phyloP scores from a whole-genome alignment of 768 basidiomycete species.

The Crepidotus variabilis region DNA sequence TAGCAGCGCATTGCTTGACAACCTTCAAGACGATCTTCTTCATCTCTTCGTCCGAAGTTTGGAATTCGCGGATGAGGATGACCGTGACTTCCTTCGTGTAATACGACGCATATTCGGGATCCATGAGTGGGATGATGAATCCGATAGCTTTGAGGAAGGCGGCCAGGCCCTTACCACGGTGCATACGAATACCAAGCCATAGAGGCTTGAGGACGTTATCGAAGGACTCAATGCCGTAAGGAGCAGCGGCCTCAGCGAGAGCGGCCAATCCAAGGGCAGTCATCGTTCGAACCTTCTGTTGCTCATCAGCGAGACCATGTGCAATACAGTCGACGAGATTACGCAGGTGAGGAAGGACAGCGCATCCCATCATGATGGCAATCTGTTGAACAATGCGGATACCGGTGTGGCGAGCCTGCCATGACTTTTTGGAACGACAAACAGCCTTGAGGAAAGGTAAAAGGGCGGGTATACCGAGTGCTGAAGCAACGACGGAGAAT shows the following conservation, averaged over 20 bases:
- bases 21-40: slow-evolving; percentile 99
- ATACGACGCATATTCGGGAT: slow-evolving; percentile 98
- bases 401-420: slow-evolving; percentile 99
- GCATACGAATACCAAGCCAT: slow-evolving; percentile 91
- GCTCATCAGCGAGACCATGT: slow-evolving; percentile 88
- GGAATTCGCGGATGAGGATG: slow-evolving; percentile 97
- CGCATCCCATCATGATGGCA: slow-evolving; percentile 99
- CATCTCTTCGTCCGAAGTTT: slow-evolving; percentile 99
- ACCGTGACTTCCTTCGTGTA: slow-evolving; percentile 98
- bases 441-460: slow-evolving; percentile 98
- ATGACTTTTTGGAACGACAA: slow-evolving; percentile 98
- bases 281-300: slow-evolving; percentile 96
- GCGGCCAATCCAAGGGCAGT: slow-evolving; percentile 90
- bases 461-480: slow-evolving; percentile 94
- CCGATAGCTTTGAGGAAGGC: slow-evolving; percentile 98
- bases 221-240: slow-evolving; percentile 99
- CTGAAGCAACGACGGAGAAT: slow-evolving; percentile 98
- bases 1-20: slow-evolving; percentile 97
- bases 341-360: slow-evolving; percentile 93
- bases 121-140: slow-evolving; percentile 99
- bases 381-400: slow-evolving; percentile 99
- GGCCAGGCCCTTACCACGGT: slow-evolving; percentile 92
- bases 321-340: slow-evolving; percentile 97
- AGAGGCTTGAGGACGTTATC: slow-evolving; percentile 94
- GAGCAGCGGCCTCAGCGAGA: slow-evolving; percentile 93